Conservation (phyloP, 1,284 basidiomycete species). For the Pholiota adiposa region DNA sequence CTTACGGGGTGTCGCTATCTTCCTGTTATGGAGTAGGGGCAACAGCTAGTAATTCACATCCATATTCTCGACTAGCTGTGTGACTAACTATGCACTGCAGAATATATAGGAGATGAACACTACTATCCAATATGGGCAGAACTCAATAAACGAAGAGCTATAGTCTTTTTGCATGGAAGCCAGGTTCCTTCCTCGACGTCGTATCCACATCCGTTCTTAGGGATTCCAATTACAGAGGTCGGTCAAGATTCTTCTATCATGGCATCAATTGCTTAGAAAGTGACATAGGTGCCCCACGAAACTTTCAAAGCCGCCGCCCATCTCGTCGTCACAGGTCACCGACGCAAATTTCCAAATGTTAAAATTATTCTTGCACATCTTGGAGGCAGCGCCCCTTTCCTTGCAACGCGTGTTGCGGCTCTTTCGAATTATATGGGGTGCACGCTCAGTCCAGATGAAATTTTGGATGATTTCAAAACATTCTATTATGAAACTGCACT, state of each 20-base stretch:
- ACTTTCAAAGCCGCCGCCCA: conserved; percentile 79
- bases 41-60: conserved; percentile 43
- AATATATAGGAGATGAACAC: conserved; percentile 63
- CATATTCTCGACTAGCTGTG: conserved; percentile 10
- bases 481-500: conserved; percentile 78
- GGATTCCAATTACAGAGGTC: conserved; percentile 72
- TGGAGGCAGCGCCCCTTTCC: conserved; percentile 62
- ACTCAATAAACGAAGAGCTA: conserved; percentile 55
- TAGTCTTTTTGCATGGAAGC: conserved; percentile 73
- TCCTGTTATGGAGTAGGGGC: conserved; percentile 62
- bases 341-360: conserved; percentile 58
- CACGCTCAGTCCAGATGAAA: conserved; percentile 56
- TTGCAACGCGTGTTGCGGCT: conserved; percentile 68
- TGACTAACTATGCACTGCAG: conserved; percentile 36
- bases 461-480: conserved; percentile 64
- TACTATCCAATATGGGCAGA: conserved; percentile 72
- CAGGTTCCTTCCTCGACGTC: conserved; percentile 67
- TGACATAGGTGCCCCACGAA: conserved; percentile 70
- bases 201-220: conserved; percentile 61
- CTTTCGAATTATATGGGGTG: conserved; percentile 72
- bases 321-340: conserved; percentile 70
- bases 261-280: not conserved
- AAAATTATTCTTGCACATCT: conserved; percentile 72
- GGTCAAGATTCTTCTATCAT: conserved; percentile 1
- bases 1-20: conserved; percentile 63